A percentile compares a stretch with the other conserved stretches of the same genome.
These are phyloP conservation scores for Diplodia mutila DNA, from an alignment of 2,329 filamentous ascomycete genomes.

Conservation along the genomic window DNA sequence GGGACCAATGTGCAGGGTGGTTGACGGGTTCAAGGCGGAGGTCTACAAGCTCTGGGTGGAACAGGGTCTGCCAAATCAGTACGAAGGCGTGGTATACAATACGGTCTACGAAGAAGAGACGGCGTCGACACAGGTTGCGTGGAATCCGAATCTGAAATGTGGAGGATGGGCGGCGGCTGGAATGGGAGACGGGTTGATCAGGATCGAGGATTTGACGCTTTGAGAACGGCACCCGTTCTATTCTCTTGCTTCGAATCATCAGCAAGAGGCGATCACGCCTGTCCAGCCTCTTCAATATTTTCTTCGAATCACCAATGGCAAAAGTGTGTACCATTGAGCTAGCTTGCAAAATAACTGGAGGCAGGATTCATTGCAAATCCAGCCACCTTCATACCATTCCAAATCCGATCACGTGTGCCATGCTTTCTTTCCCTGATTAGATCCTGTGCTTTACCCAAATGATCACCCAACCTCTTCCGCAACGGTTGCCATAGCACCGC, in stretches of 20 bases:
- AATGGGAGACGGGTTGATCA: constrained; percentile 52
- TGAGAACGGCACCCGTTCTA: not conserved
- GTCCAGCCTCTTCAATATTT: not conserved
- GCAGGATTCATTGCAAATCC: not conserved
- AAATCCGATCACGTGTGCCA: not conserved
- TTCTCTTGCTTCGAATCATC: not conserved
- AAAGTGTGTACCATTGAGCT: not conserved
- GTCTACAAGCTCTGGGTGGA: constrained; percentile 32
- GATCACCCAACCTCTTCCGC: not conserved
- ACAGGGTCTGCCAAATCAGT: constrained; percentile 28
- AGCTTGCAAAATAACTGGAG: not conserved
- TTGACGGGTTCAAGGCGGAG: constrained; percentile 48
- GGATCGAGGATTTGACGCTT: constrained; percentile 52
- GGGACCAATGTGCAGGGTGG: constrained; percentile 41
- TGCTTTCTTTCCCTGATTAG: not conserved
- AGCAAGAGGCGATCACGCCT: not conserved
- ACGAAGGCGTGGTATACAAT: constrained; percentile 39
- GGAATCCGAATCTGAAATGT: constrained; percentile 56
- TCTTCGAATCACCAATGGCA: not conserved
- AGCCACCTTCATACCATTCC: not conserved
- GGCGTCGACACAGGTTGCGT: constrained; percentile 50
- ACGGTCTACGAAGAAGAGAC: constrained; percentile 52
- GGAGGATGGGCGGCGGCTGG: constrained; percentile 58
- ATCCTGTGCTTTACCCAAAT: not conserved
- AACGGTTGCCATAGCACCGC: not conserved